A percentile compares a stretch with the other conserved stretches of the same genome.
These are phyloP conservation scores for Calonectria hongkongensis DNA, from an alignment of 2,329 filamentous ascomycete genomes.

Conservation along the genomic window DNA sequence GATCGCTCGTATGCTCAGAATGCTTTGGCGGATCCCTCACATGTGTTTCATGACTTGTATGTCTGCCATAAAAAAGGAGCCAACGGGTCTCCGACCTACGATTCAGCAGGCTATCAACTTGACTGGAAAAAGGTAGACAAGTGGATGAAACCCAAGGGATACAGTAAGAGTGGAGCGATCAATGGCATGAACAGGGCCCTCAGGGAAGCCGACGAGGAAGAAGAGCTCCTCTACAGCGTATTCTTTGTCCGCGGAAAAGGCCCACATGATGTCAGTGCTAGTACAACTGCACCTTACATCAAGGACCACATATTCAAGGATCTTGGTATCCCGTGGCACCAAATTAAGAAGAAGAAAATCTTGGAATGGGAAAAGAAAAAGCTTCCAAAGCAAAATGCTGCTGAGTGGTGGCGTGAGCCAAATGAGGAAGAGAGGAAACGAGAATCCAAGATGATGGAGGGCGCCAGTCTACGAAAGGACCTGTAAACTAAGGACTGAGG, in stretches of 20 bases:
- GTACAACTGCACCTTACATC: not conserved
- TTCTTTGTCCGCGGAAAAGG: constrained; percentile 42
- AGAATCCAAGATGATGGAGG: constrained; percentile 30
- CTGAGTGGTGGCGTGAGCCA: constrained; percentile 42
- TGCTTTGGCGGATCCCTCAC: not conserved
- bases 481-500: not conserved
- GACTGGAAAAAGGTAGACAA: constrained; percentile 44
- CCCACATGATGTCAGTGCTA: not conserved
- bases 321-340: constrained; percentile 40
- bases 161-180: constrained; percentile 38
- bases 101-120: constrained; percentile 44
- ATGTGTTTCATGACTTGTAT: constrained; percentile 37
- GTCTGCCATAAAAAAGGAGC: constrained; percentile 46
- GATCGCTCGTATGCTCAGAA: constrained; percentile 6
- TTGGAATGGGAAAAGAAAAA: constrained; percentile 40
- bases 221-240: not conserved
- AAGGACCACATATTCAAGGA: constrained; percentile 48
- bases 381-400: constrained; percentile 33
- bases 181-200: constrained; percentile 33
- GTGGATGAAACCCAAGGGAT: constrained; percentile 44
- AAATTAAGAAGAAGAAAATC: constrained; percentile 36
- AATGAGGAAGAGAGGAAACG: constrained; percentile 42
- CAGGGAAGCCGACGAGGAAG: not conserved
- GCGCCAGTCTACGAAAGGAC: constrained; percentile 36
- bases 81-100: constrained; percentile 44